These are phyloP conservation scores for Colletotrichum salicis DNA, from an alignment of 2,329 filamentous ascomycete genomes.

Conservation along the genomic window DNA sequence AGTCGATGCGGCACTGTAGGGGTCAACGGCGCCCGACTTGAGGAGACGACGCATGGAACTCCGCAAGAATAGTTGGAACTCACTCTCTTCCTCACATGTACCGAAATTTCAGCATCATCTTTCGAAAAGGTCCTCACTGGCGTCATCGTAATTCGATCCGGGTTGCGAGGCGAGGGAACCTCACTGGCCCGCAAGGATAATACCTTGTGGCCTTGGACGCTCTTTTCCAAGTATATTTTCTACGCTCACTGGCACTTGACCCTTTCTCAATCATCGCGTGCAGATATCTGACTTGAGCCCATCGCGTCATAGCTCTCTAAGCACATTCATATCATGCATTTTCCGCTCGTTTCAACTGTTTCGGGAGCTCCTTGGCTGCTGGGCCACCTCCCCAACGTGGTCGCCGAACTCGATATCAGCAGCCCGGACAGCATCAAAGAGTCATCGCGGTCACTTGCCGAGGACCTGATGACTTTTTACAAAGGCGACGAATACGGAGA, in stretches of 20 bases:
- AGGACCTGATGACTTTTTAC: slow-evolving; percentile 45
- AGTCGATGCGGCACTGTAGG: slow-evolving; percentile 10
- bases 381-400: background rate
- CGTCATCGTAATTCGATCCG: background rate
- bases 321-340: background rate
- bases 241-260: background rate
- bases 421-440: slow-evolving; percentile 36
- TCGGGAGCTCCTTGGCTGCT: background rate
- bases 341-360: background rate
- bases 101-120: too few relatives aligned
- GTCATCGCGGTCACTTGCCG: slow-evolving; percentile 39
- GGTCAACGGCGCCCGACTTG: background rate
- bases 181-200: background rate
- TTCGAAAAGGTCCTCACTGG: background rate
- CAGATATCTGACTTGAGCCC: background rate
- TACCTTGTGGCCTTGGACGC: background rate
- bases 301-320: background rate
- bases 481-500: slow-evolving; percentile 44
- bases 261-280: background rate
- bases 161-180: background rate
- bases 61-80: background rate
- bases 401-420: slow-evolving; percentile 14
- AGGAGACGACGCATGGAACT: background rate
- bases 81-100: background rate
- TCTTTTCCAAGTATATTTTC: background rate